Base-by-base conservation (phyloP, 2,329 filamentous ascomycete species). In the Beauveria sp. region DNA sequence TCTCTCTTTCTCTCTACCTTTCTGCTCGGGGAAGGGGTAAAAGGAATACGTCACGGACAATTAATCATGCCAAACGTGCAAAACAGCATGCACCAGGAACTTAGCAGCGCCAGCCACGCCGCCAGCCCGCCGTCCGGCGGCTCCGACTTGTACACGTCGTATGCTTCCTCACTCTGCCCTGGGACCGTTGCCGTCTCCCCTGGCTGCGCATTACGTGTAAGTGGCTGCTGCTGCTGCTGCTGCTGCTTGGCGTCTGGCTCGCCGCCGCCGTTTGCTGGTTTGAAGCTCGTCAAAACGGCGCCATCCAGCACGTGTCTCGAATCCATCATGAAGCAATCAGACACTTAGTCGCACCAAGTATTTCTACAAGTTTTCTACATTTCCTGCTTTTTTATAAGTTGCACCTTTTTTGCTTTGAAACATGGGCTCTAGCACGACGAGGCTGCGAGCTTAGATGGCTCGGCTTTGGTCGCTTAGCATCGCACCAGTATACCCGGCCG, bases 61-160 rank as follows among this genome's bases (percentile, higher is more conserved):
- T 73, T 72, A 18, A 72, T 65, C 64, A 71, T 61, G 5, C 71
- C 71, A 61, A 71, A 73, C 2, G 67, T 72, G 64, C 70, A 71
- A 52, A 73, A 73, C 43, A 71, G 55, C 7, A 67, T 65, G 53
- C 67, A 71, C 64, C 68, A 75, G 2, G 70, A 72, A 22, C 74
- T 73, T 4, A 72, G 65, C 5, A 86, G 81, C 1, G 77, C 76
- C 3, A 80, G 70, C 79, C 80, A 83, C 14, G 82, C 82, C 63
- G 76, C 69, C 9, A 69, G 53, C 3, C 81, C 81, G 43, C 81
- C 81, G 69, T 84, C 81, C 2, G 81, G 81, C 12, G 64, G 49
- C 5, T 18, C n/a, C 38, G 46, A 51, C 24, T 59, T 34, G n/a
- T 48, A 38, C 43, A 56, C 31, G 9, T 63, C 45, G 26, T 31